Evolutionary conservation across 176 grass and related monocot species (phyloP), one percentile per base, ranked within the genome.

Genomic region (Musa troglodytarum): DNA sequence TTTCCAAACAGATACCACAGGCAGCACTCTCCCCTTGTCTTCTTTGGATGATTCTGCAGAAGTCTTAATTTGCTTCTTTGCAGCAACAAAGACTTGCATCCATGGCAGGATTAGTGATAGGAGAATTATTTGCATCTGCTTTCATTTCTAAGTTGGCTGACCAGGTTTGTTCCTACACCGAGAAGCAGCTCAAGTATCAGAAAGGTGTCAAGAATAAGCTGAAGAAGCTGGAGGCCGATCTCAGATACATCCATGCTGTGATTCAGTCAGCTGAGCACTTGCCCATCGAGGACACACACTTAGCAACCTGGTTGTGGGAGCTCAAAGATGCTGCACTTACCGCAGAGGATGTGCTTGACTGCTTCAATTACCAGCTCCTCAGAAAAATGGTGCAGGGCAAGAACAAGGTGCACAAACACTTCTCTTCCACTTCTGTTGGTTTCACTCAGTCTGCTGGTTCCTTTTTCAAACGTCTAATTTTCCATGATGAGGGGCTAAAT

Each of bases 131-230:
- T 17, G 56, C 56, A 17, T 17, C 56, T 3, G 56, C 13, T 58
- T 58, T 58, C 14, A 2, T 58, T 17, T 17, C 56, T 2, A 19
- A 68, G 24, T 16, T 83, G 20, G 81, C 83, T 50, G 81, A 77
- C 29, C 56, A 77, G 20, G 59, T 74, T 1, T 83, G 66, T 13
- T 69, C 77, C 71, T 83, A 69, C n/a, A 23, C 49, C 23, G 81
- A 50, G 10, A 67, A 83, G 59, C 81, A 81, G 61, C 83, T 76
- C n/a, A 73, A 80, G 65, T 87, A 77, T 77, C 77, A 83, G 43
- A 50, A 24, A 54, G 23, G 61, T 52, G 85, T 80, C 6, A 83
- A 80, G 77, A 53, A 80, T 23, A 87, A 83, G 76, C 53, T 87
- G 8, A 51, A 5, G 15, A 83, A 11, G 14, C 77, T 87, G 0